Conservation (phyloP, 164 flowering plant species). For the Stephania japonica region DNA sequence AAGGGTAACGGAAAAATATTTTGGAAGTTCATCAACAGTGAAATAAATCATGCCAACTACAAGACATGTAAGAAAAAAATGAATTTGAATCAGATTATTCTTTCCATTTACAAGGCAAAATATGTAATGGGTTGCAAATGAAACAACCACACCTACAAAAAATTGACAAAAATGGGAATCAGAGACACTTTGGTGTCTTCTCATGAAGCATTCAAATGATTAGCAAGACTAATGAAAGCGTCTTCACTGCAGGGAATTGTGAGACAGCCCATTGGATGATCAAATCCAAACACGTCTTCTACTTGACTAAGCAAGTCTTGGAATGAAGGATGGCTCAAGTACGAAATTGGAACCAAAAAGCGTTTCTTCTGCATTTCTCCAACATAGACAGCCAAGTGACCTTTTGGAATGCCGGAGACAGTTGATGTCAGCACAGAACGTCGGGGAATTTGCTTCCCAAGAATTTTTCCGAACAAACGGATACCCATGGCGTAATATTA, state of each 20-base stretch:
- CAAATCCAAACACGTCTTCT: constrained; percentile 9
- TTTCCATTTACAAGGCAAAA: too few species aligned
- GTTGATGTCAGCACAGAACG: too few species aligned
- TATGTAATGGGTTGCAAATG: not conserved
- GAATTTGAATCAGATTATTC: too few species aligned
- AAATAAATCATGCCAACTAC: too few species aligned
- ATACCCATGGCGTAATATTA: constrained; percentile 14
- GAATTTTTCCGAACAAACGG: constrained; percentile 9
- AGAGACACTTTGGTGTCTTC: not conserved
- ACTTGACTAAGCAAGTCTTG: constrained; percentile 27
- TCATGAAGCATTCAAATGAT: not conserved
- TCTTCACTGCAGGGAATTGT: constrained; percentile 1
- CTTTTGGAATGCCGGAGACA: constrained; percentile 17
- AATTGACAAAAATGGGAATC: not conserved
- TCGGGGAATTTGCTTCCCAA: constrained; percentile 14
- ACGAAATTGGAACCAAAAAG: constrained; percentile 35
- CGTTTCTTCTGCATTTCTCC: constrained; percentile 27
- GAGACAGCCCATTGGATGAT: constrained; percentile 6
- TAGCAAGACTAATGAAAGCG: not conserved
- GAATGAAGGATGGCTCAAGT: constrained; percentile 37
- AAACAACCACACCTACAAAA: not conserved
- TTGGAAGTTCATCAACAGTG: too few species aligned
- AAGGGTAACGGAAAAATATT: not conserved
- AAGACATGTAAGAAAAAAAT: too few species aligned
- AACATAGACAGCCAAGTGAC: constrained; percentile 32